Evolutionary conservation across 768 basidiomycete genomes (phyloP).

Genomic region (Agrocybe praecox): DNA sequence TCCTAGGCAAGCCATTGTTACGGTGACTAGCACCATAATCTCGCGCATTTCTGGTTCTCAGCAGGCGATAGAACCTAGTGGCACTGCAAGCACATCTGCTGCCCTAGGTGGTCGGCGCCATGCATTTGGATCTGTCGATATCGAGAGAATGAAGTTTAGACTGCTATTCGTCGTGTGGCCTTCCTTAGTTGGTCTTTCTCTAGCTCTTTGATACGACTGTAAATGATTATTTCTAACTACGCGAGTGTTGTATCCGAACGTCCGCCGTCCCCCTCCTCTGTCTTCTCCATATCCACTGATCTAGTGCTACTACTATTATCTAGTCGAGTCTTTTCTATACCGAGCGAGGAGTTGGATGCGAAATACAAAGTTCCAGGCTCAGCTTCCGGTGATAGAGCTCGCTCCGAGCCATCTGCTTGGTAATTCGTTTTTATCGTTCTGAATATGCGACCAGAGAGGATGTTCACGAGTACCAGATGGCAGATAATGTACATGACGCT

Average conservation of each 20-base stretch:
- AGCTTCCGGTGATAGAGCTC: too few relatives aligned
- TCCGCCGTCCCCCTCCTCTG: too few relatives aligned
- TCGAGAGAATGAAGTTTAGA: constrained; percentile 44
- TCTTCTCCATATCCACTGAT: too few relatives aligned
- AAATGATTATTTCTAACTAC: too few relatives aligned
- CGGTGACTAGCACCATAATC: constrained; percentile 14
- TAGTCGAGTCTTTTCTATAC: too few relatives aligned
- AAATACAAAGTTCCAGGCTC: too few relatives aligned
- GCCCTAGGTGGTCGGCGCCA: background rate
- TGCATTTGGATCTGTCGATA: constrained; percentile 11
- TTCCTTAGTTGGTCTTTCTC: constrained; percentile 53
- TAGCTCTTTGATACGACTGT: constrained; percentile 42
- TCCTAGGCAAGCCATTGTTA: background rate
- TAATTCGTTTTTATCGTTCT: constrained; percentile 1
- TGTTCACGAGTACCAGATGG: constrained; percentile 9
- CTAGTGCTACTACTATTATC: too few relatives aligned
- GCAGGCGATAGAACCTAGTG: background rate
- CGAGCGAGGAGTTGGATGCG: too few relatives aligned
- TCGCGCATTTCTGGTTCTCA: constrained; percentile 9
- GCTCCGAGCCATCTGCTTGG: background rate
- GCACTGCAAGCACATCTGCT: background rate
- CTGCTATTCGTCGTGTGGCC: constrained; percentile 59
- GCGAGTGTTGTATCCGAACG: too few relatives aligned
- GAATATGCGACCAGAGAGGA: constrained; percentile 8
- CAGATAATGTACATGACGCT: constrained; percentile 13